These are phyloP conservation scores for Eimeria necatrix DNA, from an alignment of 169 alveolate species.

Conservation along the genomic window DNA sequence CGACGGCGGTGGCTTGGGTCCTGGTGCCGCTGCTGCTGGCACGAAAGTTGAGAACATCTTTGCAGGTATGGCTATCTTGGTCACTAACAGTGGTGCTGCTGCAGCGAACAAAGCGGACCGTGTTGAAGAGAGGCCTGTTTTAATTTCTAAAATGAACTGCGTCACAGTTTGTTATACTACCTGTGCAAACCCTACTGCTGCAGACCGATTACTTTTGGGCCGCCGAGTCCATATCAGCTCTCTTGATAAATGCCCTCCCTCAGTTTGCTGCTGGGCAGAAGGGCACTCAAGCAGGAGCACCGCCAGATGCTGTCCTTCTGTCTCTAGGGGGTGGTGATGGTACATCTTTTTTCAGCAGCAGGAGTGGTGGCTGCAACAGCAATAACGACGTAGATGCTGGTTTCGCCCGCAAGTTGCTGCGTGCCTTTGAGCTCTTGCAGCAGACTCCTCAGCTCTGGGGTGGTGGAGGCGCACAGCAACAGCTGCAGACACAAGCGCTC, in stretches of 20 bases:
- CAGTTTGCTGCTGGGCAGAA: slow-evolving; percentile 63
- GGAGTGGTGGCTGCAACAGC: not conserved
- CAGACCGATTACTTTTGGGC: slow-evolving; percentile 59
- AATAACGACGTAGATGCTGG: slow-evolving; percentile 5
- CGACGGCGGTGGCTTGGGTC: slow-evolving; percentile 59
- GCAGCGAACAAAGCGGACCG: not conserved
- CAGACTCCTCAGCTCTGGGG: slow-evolving; percentile 75
- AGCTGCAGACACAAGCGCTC: slow-evolving; percentile 34
- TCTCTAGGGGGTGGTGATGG: slow-evolving; percentile 6
- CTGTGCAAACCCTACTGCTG: slow-evolving; percentile 12
- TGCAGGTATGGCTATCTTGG: slow-evolving; percentile 1
- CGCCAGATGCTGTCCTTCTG: slow-evolving; percentile 41
- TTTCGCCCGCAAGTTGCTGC: slow-evolving; percentile 64
- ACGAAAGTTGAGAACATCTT: slow-evolving; percentile 15
- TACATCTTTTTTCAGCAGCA: slow-evolving; percentile 20
- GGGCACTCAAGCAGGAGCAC: not conserved
- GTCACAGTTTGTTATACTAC: no score
- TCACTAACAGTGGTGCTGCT: not conserved
- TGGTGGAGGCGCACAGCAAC: slow-evolving; percentile 64
- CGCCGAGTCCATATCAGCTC: not conserved
- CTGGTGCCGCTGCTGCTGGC: slow-evolving; percentile 70
- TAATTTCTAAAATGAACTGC: no score
- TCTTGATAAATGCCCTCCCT: slow-evolving; percentile 35
- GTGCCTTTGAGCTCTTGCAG: slow-evolving; percentile 63
- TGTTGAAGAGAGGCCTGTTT: not conserved